Evolutionary conservation across 495 filamentous ascomycete genomes (phyloP).

Genomic region (Parathielavia hyrcaniae): DNA sequence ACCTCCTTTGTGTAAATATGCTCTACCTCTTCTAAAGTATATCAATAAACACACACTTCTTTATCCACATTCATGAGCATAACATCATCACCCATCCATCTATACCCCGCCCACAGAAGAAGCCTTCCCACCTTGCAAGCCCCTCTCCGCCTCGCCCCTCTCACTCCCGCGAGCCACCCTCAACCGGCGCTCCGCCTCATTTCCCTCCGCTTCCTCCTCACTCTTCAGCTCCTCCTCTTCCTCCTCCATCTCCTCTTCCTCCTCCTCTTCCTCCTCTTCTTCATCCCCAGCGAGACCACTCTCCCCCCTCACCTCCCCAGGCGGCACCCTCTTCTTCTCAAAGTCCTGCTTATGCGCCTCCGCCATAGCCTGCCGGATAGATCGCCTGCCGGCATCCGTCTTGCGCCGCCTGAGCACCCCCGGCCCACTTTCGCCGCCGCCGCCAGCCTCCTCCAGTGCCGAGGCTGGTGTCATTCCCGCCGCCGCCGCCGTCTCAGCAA

Average conservation of each 20-base stretch:
- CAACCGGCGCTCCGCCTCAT: slow-evolving; percentile 22
- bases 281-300: slow-evolving; percentile 1
- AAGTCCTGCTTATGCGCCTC: slow-evolving; percentile 84
- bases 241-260: slow-evolving; percentile 2
- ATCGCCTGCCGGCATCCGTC: slow-evolving; percentile 43
- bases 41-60: background rate
- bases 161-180: background rate
- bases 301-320: slow-evolving; percentile 7
- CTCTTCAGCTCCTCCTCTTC: slow-evolving; percentile 12
- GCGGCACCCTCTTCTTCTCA: slow-evolving; percentile 58
- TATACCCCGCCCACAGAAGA: background rate
- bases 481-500: background rate
- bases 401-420: slow-evolving; percentile 35
- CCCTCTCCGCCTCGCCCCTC: background rate
- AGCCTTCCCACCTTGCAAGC: slow-evolving; percentile 1
- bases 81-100: slow-evolving; percentile 21
- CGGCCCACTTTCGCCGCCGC: background rate
- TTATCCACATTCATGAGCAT: background rate
- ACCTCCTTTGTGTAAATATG: too few relatives aligned
- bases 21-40: background rate
- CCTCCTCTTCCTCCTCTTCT: slow-evolving; percentile 6
- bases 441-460: slow-evolving; percentile 1
- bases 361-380: slow-evolving; percentile 52
- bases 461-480: slow-evolving; percentile 1
- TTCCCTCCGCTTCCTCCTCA: slow-evolving; percentile 27